phyloP scores from a whole-genome alignment of 2,329 filamentous ascomycete genomes.

The Catunica adiposa region DNA sequence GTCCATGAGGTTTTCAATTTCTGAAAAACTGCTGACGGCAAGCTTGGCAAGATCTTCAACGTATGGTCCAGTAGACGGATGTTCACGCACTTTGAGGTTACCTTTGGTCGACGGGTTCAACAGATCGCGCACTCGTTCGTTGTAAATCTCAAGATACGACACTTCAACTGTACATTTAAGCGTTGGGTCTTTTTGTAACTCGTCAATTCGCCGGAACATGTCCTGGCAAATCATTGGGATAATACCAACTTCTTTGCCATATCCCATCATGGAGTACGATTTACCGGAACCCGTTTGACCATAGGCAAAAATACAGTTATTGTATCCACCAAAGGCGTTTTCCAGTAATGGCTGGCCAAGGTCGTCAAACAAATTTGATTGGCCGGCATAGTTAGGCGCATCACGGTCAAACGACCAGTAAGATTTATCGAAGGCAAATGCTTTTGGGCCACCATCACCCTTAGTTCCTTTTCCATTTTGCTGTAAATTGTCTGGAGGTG shows the following conservation, averaged over 20 bases:
- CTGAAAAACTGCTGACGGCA: conserved; percentile 78
- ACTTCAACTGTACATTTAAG: conserved; percentile 88
- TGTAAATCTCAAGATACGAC: conserved; percentile 98
- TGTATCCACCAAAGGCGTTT: conserved; percentile 96
- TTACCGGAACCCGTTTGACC: conserved; percentile 97
- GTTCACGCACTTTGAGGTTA: conserved; percentile 91
- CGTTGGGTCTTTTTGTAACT: conserved; percentile 54
- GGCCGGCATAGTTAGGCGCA: conserved; percentile 70
- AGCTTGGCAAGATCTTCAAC: conserved; percentile 95
- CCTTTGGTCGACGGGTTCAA: conserved; percentile 91
- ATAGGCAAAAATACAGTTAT: conserved; percentile 99
- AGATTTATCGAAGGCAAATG: conserved; percentile 89
- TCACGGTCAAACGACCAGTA: conserved; percentile 94
- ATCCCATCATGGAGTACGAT: conserved; percentile 99
- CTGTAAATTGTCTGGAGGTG: conserved; percentile 58
- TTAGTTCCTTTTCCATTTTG: conserved; percentile 58
- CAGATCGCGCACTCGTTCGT: conserved; percentile 88
- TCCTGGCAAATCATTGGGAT: conserved; percentile 94
- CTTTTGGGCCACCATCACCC: conserved; percentile 51
- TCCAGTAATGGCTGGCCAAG: conserved; percentile 80
- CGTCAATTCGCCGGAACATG: conserved; percentile 79
- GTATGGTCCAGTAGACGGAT: conserved; percentile 92
- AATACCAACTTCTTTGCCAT: conserved; percentile 86
- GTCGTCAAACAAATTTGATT: conserved; percentile 77
- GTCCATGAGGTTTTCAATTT: conserved; percentile 97